Evolutionary conservation across 139 green algal genomes (phyloP).

Genomic region (Coelastrella sp.): DNA sequence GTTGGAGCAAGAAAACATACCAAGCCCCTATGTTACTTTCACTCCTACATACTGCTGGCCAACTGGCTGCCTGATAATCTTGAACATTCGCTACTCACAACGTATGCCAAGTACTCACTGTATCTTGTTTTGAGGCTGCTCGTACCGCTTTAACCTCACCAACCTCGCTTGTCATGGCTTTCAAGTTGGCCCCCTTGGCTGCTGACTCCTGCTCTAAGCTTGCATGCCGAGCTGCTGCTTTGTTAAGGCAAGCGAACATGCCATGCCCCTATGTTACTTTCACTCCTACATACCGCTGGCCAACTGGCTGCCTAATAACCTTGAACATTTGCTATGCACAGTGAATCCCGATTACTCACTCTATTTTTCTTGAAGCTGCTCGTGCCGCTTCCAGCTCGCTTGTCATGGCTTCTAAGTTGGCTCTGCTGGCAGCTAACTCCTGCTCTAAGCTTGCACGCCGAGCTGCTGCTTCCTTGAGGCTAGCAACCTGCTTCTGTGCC

Average conservation of each 20-base stretch:
- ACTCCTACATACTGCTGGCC: no score
- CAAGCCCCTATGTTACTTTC: no score
- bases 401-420: conserved; percentile 16
- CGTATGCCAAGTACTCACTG: background rate
- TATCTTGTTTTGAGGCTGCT: background rate
- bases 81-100: no score
- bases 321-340: no score
- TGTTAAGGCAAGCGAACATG: no score
- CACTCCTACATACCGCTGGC: no score
- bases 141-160: background rate
- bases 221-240: background rate
- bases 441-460: background rate
- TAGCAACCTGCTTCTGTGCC: conserved; percentile 14
- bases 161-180: conserved; percentile 12
- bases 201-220: conserved; percentile 17
- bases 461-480: conserved; percentile 9
- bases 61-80: no score
- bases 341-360: background rate
- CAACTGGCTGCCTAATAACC: no score
- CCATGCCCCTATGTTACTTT: no score
- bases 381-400: conserved; percentile 15
- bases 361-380: background rate
- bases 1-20: no score
- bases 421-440: conserved; percentile 26
- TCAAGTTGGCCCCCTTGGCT: conserved; percentile 7